These are phyloP conservation scores for Rheum nobile DNA, from an alignment of 148 eudicot species.

Conservation along the genomic window DNA sequence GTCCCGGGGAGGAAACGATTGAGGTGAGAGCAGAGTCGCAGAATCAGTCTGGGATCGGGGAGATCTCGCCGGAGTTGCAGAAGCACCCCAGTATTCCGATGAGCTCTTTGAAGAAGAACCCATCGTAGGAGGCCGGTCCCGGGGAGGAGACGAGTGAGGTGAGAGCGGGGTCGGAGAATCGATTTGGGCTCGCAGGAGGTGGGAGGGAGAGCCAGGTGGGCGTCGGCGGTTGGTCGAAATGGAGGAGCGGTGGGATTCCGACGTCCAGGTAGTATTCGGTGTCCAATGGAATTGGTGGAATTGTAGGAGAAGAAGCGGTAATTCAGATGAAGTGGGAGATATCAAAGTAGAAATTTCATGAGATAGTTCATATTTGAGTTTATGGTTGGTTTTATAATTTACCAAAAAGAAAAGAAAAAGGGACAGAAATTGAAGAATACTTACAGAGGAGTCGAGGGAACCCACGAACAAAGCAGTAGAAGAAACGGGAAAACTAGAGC, in stretches of 20 bases:
- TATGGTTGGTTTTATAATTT: no score
- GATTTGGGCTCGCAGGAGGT: conserved; percentile 12
- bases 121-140: conserved; percentile 23
- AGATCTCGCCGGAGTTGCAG: conserved; percentile 29
- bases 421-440: no score
- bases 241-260: conserved; percentile 20
- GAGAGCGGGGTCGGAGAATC: conserved; percentile 49
- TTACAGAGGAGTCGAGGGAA: no score
- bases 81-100: conserved; percentile 45
- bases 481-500: no score
- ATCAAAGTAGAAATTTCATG: no score
- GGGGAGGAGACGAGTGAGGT: conserved; percentile 68
- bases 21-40: conserved; percentile 64
- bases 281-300: conserved; percentile 38
- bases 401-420: no score
- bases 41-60: conserved; percentile 21
- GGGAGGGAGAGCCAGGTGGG: conserved; percentile 31
- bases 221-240: conserved; percentile 17
- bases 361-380: no score
- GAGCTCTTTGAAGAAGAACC: conserved; percentile 37
- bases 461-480: no score
- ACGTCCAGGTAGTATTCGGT: conserved; percentile 37
- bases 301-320: no score
- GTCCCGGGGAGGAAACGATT: conserved; percentile 46
- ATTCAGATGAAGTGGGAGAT: no score